Evolutionary conservation across 129 eudicot genomes (phyloP), one percentile per base, ranked within the genome.

Genomic region (Smallanthus sonchifolius): DNA sequence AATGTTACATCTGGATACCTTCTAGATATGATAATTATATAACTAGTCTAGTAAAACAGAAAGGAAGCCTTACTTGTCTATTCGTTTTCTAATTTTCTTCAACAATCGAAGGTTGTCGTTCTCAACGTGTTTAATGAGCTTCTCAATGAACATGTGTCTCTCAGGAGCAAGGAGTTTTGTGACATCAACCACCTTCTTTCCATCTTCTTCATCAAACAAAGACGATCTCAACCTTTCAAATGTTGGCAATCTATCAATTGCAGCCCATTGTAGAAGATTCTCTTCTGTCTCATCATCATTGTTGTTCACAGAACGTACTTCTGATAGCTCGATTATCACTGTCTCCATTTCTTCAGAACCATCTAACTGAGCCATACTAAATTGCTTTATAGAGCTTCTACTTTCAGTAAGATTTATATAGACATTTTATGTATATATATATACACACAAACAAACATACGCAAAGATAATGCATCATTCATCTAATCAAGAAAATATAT

Each of bases 121-220:
- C 64, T 86, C 91, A 71, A 86, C 80, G 73, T 86, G 85, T 45
- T 80, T 80, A 36, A 83, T 80, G 83, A 86, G 85, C 79, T 83
- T 80, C 75, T 83, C 91, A 51, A 86, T 80, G 44, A 86, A 80
- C 75, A 76, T 48, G 45, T 80, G 90, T 11, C 87, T 57, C 64
- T 86, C 87, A 62, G 71, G 72, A 47, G 87, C 70, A 67, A 73
- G 66, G 54, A 86, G 84, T 74, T 80, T 80, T 20, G 87, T 72
- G 43, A 86, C 85, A 73, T 86, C 87, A 65, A 80, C 75, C 71
- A 86, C 69, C 70, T 76, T 79, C 42, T 83, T 86, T 78, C 72
- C 82, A 52, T 67, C 11, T 63, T 56, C 69, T 19, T 73, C 85
- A 77, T 86, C 87, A 24, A 83, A 61, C 72, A 86, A 63, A 37